phyloP scores from a whole-genome alignment of 164 flowering plant species.

The Amborella trichopoda region DNA sequence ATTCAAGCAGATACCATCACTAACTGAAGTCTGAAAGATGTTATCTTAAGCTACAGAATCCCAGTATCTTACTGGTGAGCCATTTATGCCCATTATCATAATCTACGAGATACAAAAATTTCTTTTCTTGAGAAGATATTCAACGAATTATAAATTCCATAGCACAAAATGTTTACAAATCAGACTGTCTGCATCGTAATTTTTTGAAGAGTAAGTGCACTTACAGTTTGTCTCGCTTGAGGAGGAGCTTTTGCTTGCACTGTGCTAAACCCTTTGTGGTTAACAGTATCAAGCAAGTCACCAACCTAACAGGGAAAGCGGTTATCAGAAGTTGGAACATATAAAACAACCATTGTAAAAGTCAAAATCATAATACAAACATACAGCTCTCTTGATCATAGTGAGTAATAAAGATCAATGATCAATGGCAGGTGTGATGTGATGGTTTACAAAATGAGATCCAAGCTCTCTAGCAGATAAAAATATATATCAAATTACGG shows the following conservation, averaged over 20 bases:
- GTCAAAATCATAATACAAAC: too few relatives aligned
- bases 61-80: background rate
- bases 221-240: slow-evolving; percentile 47
- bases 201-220: background rate
- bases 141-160: background rate
- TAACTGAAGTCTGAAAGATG: too few relatives aligned
- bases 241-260: slow-evolving; percentile 48
- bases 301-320: slow-evolving; percentile 28
- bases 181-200: background rate
- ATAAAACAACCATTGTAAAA: too few relatives aligned
- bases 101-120: background rate
- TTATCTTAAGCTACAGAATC: too few relatives aligned
- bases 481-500: too few relatives aligned
- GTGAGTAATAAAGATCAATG: too few relatives aligned
- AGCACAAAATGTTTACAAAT: background rate
- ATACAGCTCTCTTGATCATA: too few relatives aligned
- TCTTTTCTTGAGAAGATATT: background rate
- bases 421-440: too few relatives aligned
- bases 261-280: slow-evolving; percentile 21
- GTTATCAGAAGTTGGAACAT: too few relatives aligned
- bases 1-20: too few relatives aligned
- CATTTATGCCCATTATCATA: background rate
- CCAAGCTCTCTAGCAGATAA: too few relatives aligned
- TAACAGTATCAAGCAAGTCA: slow-evolving; percentile 11
- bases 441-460: too few relatives aligned